Conservation (phyloP, 306 rosid species). For the Cicer judaicum region DNA sequence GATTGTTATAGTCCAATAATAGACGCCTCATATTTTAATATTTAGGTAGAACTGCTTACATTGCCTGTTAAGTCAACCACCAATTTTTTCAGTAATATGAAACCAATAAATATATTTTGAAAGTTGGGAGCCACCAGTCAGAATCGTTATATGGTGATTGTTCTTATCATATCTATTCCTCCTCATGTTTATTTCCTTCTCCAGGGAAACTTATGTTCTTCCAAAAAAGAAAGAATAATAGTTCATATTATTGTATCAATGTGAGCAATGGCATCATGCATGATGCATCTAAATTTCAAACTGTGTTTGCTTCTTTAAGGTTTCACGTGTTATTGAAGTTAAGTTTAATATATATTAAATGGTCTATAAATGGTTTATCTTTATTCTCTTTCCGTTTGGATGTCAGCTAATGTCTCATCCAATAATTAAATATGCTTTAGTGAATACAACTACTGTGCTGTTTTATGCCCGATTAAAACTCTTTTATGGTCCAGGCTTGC, state of each 20-base stretch:
- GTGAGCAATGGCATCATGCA: neutral
- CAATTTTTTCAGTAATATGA: constrained; percentile 26
- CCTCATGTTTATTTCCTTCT: constrained; percentile 4
- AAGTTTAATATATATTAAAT: constrained; percentile 22
- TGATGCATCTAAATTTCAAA: constrained; percentile 18
- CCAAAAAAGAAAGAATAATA: neutral
- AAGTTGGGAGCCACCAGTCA: constrained; percentile 19
- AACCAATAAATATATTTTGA: constrained; percentile 20
- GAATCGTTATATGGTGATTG: constrained; percentile 36
- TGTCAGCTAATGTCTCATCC: constrained; percentile 33
- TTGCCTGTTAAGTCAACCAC: constrained; percentile 27
- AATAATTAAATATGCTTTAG: constrained; percentile 26
- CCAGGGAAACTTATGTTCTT: constrained; percentile 18
- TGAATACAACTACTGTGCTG: constrained; percentile 7
- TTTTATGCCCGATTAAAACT: constrained; percentile 42
- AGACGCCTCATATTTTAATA: neutral
- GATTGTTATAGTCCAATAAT: constrained; percentile 26
- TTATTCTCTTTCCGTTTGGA: constrained; percentile 29
- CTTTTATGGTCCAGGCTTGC: constrained; percentile 73
- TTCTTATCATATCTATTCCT: constrained; percentile 18
- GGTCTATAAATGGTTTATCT: constrained; percentile 31
- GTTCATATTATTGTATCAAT: neutral
- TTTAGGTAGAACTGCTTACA: constrained; percentile 20
- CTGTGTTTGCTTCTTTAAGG: constrained; percentile 37
- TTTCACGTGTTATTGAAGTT: constrained; percentile 28